Percentiles rank a stretch among this genome's conserved stretches.
phyloP scores from a whole-genome alignment of 2,329 filamentous ascomycete species.

The Domatiomyces catenatus region DNA sequence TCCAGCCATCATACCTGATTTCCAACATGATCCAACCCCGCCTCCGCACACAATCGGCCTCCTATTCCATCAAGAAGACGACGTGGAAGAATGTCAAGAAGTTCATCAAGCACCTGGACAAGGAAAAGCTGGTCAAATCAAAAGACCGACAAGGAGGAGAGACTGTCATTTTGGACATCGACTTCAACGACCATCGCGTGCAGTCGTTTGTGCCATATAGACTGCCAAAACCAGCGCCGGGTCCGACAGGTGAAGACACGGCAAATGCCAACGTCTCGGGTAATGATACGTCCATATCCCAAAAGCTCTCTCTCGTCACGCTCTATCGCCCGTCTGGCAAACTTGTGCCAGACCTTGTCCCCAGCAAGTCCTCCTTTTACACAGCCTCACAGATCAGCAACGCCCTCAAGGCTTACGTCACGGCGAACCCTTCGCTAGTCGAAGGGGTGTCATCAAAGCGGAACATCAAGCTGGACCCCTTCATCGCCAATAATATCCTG shows the following conservation, averaged over 20 bases:
- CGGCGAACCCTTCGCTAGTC: conserved; percentile 12
- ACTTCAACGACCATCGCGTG: conserved; percentile 43
- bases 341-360: conserved; percentile 39
- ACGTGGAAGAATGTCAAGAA: conserved; percentile 57
- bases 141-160: conserved; percentile 52
- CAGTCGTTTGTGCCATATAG: conserved; percentile 46
- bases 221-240: conserved; percentile 41
- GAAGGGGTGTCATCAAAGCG: conserved; percentile 28
- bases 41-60: conserved; percentile 43
- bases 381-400: conserved; percentile 44
- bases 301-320: conserved; percentile 33
- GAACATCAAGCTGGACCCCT: conserved; percentile 45
- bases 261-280: conserved; percentile 19
- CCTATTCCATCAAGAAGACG: conserved; percentile 53
- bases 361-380: conserved; percentile 40
- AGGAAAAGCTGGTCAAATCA: conserved; percentile 44
- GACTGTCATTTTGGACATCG: conserved; percentile 48
- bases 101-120: conserved; percentile 54
- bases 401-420: conserved; percentile 42
- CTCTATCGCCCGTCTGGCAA: conserved; percentile 44
- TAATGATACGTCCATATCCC: conserved; percentile 28
- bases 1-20: conserved; percentile 49
- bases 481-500: conserved; percentile 47
- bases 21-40: conserved; percentile 51
- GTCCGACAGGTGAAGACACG: conserved; percentile 25